Percentiles rank a stretch among this genome's conserved stretches.
Conservation (phyloP, 352 stramenopile species). For the Phytophthora citricola region DNA sequence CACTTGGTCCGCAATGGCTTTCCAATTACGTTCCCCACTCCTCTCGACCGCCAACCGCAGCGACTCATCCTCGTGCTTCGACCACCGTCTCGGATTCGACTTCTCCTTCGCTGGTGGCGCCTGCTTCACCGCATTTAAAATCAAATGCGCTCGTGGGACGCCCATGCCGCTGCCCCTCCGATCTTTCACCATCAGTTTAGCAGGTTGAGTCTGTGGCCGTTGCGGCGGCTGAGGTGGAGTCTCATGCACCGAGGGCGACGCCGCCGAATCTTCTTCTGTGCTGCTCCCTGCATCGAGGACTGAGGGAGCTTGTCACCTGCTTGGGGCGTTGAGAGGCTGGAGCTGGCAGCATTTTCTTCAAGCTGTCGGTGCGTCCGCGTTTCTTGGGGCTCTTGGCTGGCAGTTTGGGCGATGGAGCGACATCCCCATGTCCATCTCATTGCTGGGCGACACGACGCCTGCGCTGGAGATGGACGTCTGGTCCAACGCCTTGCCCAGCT, state of each 20-base stretch:
- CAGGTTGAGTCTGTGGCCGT: constrained; percentile 39
- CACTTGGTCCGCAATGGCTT: constrained; percentile 92
- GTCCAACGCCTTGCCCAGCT: constrained; percentile 76
- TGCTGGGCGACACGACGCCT: constrained; percentile 14
- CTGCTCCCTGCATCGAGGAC: constrained; percentile 23
- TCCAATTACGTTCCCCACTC: constrained; percentile 90
- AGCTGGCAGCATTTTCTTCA: constrained; percentile 76
- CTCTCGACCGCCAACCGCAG: constrained; percentile 83
- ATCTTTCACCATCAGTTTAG: constrained; percentile 80
- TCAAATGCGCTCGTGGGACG: constrained; percentile 70
- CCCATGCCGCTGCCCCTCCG: constrained; percentile 79
- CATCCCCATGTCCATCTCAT: constrained; percentile 16
- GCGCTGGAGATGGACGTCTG: constrained; percentile 74
- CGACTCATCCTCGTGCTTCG: constrained; percentile 88
- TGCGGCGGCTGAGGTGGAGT: constrained; percentile 25
- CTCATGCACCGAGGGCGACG: constrained; percentile 30
- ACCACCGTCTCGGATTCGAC: constrained; percentile 85
- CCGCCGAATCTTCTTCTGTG: constrained; percentile 36
- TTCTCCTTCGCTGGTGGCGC: constrained; percentile 85
- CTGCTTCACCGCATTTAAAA: constrained; percentile 79
- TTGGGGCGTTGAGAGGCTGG: constrained; percentile 78
- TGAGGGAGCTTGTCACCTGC: constrained; percentile 37
- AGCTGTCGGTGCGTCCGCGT: constrained; percentile 82
- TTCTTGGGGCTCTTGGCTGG: constrained; percentile 80
- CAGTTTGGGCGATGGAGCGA: constrained; percentile 24